These are phyloP conservation scores for Rhodotorula sp. DNA, from an alignment of 1,284 basidiomycete species.

Conservation along the genomic window DNA sequence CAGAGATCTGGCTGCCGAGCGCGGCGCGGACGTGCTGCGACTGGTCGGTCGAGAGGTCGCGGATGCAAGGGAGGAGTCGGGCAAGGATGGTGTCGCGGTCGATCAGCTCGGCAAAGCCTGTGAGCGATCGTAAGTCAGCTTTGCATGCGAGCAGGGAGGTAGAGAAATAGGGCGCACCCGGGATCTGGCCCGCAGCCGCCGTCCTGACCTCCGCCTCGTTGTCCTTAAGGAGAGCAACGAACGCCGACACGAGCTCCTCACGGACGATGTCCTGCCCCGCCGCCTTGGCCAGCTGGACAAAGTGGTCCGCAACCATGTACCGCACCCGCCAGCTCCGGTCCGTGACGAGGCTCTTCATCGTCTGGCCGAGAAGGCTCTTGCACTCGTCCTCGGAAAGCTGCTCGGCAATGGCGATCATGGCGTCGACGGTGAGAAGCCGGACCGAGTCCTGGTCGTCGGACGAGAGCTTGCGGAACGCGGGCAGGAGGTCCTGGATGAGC, in stretches of 20 bases:
- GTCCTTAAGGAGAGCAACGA: constrained; percentile 92
- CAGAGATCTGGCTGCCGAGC: constrained; percentile 93
- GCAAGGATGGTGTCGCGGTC: constrained; percentile 93
- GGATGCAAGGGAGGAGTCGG: constrained; percentile 92
- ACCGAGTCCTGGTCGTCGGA: constrained; percentile 98
- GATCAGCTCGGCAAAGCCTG: constrained; percentile 92
- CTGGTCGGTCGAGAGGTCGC: constrained; percentile 87
- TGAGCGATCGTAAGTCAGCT: not conserved
- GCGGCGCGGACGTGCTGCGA: constrained; percentile 98
- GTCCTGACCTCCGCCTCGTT: constrained; percentile 99
- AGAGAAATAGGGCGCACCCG: constrained; percentile 62
- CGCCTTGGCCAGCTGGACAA: constrained; percentile 93
- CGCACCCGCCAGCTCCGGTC: constrained; percentile 99
- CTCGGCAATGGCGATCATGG: constrained; percentile 88
- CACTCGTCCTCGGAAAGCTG: constrained; percentile 82
- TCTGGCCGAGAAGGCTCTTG: constrained; percentile 82
- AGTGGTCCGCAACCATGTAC: constrained; percentile 98
- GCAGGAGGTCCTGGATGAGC: constrained; percentile 77
- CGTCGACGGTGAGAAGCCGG: constrained; percentile 91
- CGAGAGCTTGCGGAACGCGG: constrained; percentile 91
- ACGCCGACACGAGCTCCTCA: constrained; percentile 91
- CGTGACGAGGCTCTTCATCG: constrained; percentile 77
- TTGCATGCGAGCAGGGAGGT: not conserved
- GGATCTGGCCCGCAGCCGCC: constrained; percentile 92
- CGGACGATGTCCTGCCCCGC: constrained; percentile 88